A percentile compares a stretch with the other conserved stretches of the same genome.
phyloP scores from a whole-genome alignment of 2,329 filamentous ascomycete species.

The Aureobasidium sp. region DNA sequence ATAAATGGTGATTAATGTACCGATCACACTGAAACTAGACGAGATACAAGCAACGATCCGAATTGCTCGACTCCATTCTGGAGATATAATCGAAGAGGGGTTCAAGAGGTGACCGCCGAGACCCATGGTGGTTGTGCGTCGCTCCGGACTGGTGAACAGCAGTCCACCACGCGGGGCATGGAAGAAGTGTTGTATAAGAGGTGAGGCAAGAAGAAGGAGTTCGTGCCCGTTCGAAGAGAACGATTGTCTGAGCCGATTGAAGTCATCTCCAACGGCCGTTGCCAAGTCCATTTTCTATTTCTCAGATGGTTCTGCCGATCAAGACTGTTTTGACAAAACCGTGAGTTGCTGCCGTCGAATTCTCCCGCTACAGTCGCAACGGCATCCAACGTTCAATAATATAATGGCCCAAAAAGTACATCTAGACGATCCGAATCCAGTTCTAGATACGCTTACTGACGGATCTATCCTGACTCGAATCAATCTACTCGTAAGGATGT shows the following conservation, averaged over 20 bases:
- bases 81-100: slow-evolving; percentile 14
- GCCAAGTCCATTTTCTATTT: slow-evolving; percentile 10
- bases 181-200: background rate
- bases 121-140: slow-evolving; percentile 7
- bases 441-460: background rate
- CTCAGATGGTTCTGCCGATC: slow-evolving; percentile 9
- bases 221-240: background rate
- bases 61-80: slow-evolving; percentile 22
- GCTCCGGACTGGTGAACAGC: background rate
- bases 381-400: slow-evolving; percentile 7
- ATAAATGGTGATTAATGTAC: slow-evolving; percentile 51
- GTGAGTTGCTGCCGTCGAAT: slow-evolving; percentile 4
- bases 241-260: slow-evolving; percentile 3
- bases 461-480: background rate
- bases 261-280: slow-evolving; percentile 11
- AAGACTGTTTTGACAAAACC: slow-evolving; percentile 3
- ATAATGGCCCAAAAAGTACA: slow-evolving; percentile 1
- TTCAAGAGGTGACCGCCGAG: slow-evolving; percentile 13
- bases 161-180: background rate
- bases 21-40: slow-evolving; percentile 45
- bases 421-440: background rate
- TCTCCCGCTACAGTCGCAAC: background rate
- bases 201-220: background rate
- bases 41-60: slow-evolving; percentile 27
- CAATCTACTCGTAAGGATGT: background rate